Conservation (phyloP, 176 grass and related monocot species). For the maize (Zea mays) region DNA sequence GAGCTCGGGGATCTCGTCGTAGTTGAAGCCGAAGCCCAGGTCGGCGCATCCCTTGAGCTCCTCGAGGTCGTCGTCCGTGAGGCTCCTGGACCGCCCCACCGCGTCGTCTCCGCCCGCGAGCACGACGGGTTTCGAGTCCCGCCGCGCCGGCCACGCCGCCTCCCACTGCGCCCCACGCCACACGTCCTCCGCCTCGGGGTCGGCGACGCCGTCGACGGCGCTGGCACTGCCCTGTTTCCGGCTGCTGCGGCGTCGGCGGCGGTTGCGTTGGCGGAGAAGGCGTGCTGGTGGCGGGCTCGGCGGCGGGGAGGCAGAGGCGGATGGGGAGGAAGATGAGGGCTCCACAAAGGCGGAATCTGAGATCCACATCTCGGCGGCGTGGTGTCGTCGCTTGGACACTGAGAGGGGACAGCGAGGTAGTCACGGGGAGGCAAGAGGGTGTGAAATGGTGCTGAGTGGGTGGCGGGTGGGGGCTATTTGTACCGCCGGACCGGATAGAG, state of each 20-base stretch:
- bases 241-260: not conserved
- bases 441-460: not conserved
- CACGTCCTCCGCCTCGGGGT: constrained; percentile 34
- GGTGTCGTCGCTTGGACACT: too few relatives aligned
- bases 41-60: constrained; percentile 51
- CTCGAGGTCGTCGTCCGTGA: constrained; percentile 52
- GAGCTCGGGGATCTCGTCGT: constrained; percentile 53
- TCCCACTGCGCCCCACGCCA: constrained; percentile 48
- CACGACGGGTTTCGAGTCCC: not conserved
- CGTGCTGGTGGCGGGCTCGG: not conserved
- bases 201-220: not conserved
- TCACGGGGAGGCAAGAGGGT: too few relatives aligned
- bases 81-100: constrained; percentile 34
- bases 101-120: not conserved
- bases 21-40: constrained; percentile 48
- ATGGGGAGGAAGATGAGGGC: not conserved
- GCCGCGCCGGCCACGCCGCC: constrained; percentile 36
- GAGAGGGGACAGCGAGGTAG: not conserved
- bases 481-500: not conserved
- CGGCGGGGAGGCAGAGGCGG: not conserved
- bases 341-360: constrained; percentile 22
- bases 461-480: not conserved
- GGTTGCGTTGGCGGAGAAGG: not conserved
- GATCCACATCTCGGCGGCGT: constrained; percentile 33
- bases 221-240: not conserved